Base-by-base conservation (phyloP, 495 filamentous ascomycete genomes). In the Penicillium turbatum region DNA sequence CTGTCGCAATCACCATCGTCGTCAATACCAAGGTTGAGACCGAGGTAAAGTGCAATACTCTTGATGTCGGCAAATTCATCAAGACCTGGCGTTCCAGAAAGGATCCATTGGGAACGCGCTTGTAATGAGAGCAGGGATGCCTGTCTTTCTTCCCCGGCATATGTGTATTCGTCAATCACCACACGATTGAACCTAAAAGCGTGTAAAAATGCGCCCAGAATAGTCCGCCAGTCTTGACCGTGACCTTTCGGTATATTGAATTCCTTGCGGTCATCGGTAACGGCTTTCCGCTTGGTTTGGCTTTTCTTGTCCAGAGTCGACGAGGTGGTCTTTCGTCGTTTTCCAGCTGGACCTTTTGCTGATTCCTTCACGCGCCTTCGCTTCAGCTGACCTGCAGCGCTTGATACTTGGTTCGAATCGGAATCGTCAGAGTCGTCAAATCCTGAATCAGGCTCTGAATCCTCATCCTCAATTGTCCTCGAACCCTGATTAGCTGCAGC, bases 131-230 rank as follows among this genome's bases (percentile, higher is more conserved):
- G 51, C 5, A 82, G 48, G 5, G 67, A 51, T 0, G 57, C 44
- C 24, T 66, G 63, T 34, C 65, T 59, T 6, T 70, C 56, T 17
- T 69, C 57, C 12, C 75, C 68, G 32, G 75, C 63, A 57, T 86
- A 86, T 1, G 83, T 81, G 63, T 81, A 89, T 48, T 90, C 86
- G 59, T 90, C 86, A 39, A 87, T 76, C 4, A 90, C 73, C 12
- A 88, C 56, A 0, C 86, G 79, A 46, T 80, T 74, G 57, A 80
- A 90, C 10, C 66, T 68, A 65, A 84, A 88, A 48, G 76, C 75
- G 48, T 88, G 83, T 2, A 89, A 56, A 0, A 76, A 60, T 5
- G 78, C 72, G 2, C 30, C 43, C 47, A 51, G 61, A 36, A 74
- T 56, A 5, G 35, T 54, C 10, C 39, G 49, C 60, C 66, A 66